Evolutionary conservation across 345 rosid genomes (phyloP).

Genomic region (Aquilaria sinensis): DNA sequence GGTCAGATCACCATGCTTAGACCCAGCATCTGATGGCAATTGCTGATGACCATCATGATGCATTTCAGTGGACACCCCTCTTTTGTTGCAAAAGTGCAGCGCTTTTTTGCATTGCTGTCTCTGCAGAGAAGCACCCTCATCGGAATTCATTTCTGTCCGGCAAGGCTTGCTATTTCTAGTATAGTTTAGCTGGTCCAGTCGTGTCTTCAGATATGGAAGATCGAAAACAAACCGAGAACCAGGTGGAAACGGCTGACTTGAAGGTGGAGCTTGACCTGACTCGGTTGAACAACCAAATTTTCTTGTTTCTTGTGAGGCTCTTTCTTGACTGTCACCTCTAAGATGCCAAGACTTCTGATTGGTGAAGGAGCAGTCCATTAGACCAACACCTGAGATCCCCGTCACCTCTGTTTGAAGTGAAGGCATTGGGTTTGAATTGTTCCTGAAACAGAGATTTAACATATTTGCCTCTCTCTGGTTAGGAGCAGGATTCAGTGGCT

Average conservation of each 20-base stretch:
- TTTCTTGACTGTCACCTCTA: conserved; percentile 6
- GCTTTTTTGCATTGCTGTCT: conserved; percentile 9
- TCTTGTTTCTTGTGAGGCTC: conserved; percentile 3
- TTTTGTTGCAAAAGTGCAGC: neutral
- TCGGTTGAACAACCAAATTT: conserved; percentile 3
- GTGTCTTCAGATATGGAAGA: conserved; percentile 31
- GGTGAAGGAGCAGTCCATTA: neutral
- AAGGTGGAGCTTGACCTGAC: conserved; percentile 3
- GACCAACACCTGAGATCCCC: conserved; percentile 12
- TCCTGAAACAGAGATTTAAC: conserved; percentile 5
- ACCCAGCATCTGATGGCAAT: conserved; percentile 19
- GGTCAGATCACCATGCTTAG: conserved; percentile 16
- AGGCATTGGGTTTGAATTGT: conserved; percentile 4
- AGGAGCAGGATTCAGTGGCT: conserved; percentile 1
- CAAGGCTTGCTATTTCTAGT: conserved; percentile 8
- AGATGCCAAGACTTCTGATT: neutral
- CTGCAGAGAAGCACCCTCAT: conserved; percentile 6
- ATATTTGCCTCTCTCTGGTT: conserved; percentile 3
- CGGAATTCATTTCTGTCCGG: conserved; percentile 3
- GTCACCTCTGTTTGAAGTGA: conserved; percentile 2
- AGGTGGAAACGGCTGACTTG: conserved; percentile 9
- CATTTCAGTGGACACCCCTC: neutral
- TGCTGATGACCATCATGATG: conserved; percentile 12
- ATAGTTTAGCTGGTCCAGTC: conserved; percentile 27
- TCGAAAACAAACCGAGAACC: conserved; percentile 26